Conservation (phyloP, 768 basidiomycete species). For the Daedaleopsis sinensis region DNA sequence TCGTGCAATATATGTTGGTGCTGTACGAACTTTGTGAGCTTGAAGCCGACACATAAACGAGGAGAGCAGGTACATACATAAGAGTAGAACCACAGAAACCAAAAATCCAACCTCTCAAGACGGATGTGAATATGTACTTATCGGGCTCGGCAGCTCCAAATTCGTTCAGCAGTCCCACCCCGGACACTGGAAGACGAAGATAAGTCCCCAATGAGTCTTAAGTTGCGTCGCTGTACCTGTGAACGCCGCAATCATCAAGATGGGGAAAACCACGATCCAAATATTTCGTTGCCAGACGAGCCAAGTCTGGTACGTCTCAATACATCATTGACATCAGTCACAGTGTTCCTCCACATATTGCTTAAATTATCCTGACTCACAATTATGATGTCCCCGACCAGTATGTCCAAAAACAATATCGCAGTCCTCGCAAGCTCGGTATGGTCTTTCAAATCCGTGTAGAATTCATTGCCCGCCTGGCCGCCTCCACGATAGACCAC, state of each 20-base stretch:
- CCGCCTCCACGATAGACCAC: neutral
- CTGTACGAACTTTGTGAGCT: neutral
- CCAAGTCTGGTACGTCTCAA: neutral
- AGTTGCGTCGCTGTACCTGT: neutral
- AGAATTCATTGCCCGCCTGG: neutral
- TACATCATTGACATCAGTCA: neutral
- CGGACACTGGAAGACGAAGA: neutral
- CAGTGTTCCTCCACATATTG: neutral
- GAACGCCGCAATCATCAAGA: neutral
- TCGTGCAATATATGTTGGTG: neutral
- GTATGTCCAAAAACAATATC: conserved; percentile 4
- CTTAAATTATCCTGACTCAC: neutral
- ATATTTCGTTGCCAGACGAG: neutral
- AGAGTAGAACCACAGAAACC: neutral
- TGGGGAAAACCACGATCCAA: neutral
- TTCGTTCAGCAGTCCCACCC: neutral
- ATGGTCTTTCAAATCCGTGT: neutral
- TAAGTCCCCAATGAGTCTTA: neutral
- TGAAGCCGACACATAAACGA: neutral
- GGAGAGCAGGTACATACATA: neutral
- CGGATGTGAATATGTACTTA: neutral
- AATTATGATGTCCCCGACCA: conserved; percentile 1
- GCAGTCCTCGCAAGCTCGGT: neutral
- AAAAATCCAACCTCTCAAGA: neutral
- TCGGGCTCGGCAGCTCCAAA: neutral